Percentiles rank a stretch among this genome's conserved stretches.
Conservation (phyloP, 1,284 basidiomycete genomes). For the Austroboletus rostrupii region DNA sequence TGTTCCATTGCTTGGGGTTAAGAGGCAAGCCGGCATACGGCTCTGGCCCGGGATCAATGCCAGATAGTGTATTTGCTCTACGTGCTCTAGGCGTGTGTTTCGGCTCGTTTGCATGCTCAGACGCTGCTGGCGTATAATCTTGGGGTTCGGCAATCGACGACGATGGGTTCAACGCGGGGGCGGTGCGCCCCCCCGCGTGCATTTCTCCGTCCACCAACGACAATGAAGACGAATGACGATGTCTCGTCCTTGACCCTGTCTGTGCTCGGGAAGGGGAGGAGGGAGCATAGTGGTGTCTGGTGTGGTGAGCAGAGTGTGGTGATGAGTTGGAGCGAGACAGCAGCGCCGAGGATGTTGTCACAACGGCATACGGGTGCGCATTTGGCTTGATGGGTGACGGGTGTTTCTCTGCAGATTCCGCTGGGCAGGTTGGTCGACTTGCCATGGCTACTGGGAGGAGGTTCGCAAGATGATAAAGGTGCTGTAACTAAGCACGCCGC, state of each 20-base stretch:
- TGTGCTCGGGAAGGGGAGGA: conserved; percentile 11
- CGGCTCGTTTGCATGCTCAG: neutral
- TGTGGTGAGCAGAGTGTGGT: conserved; percentile 23
- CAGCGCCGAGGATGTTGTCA: conserved; percentile 37
- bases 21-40: conserved; percentile 11
- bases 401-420: conserved; percentile 15
- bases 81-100: conserved; percentile 2
- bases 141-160: conserved; percentile 1
- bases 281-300: conserved; percentile 32
- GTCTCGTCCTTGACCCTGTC: conserved; percentile 10
- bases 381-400: conserved; percentile 24
- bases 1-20: conserved; percentile 29
- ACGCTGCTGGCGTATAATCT: neutral
- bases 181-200: neutral
- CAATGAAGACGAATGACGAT: conserved; percentile 26
- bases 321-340: conserved; percentile 36
- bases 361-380: conserved; percentile 37
- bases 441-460: conserved; percentile 8
- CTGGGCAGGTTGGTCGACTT: conserved; percentile 16
- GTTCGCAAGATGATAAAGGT: neutral
- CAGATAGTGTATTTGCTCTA: conserved; percentile 16
- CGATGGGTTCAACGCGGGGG: conserved; percentile 20
- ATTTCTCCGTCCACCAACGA: conserved; percentile 10
- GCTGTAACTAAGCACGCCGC: too few species aligned
- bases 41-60: neutral